Conservation (phyloP, 805 yeast genomes). For the Saccharomyces jurei region DNA sequence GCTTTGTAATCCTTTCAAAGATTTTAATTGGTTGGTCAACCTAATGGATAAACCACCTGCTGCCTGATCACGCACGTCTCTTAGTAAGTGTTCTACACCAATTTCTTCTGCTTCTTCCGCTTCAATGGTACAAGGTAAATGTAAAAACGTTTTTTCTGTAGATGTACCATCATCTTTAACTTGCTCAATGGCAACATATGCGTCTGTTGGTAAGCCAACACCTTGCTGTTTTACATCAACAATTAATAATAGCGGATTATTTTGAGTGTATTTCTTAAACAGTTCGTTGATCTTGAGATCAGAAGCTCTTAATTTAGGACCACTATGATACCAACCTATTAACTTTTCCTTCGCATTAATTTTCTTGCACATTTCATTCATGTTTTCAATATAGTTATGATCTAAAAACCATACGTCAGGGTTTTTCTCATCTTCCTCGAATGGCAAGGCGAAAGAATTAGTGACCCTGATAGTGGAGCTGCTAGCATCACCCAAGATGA, state of each 20-base stretch:
- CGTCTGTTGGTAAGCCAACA: constrained; percentile 93
- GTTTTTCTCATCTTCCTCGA: constrained; percentile 91
- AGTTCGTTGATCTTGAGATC: constrained; percentile 88
- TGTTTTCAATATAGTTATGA: constrained; percentile 89
- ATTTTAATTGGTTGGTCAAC: constrained; percentile 82
- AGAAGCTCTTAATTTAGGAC: constrained; percentile 81
- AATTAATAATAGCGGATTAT: constrained; percentile 62
- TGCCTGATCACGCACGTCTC: constrained; percentile 94
- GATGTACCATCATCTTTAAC: constrained; percentile 92
- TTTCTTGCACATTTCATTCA: constrained; percentile 97
- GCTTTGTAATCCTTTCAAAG: constrained; percentile 76
- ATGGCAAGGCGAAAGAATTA: constrained; percentile 93
- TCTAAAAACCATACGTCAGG: constrained; percentile 94
- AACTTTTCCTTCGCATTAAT: constrained; percentile 94
- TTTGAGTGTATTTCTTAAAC: constrained; percentile 72
- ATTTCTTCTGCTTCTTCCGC: constrained; percentile 99
- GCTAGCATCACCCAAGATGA: constrained; percentile 74
- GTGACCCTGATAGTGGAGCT: constrained; percentile 56
- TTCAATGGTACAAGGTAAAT: constrained; percentile 83
- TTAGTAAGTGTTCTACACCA: constrained; percentile 91
- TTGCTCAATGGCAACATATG: constrained; percentile 89
- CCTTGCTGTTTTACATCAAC: constrained; percentile 79
- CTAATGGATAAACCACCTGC: constrained; percentile 85
- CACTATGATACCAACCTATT: constrained; percentile 99
- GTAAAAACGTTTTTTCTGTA: constrained; percentile 86